Evolutionary conservation across 1,284 basidiomycete species (phyloP).

Genomic region (Ceratobasidium sp.): DNA sequence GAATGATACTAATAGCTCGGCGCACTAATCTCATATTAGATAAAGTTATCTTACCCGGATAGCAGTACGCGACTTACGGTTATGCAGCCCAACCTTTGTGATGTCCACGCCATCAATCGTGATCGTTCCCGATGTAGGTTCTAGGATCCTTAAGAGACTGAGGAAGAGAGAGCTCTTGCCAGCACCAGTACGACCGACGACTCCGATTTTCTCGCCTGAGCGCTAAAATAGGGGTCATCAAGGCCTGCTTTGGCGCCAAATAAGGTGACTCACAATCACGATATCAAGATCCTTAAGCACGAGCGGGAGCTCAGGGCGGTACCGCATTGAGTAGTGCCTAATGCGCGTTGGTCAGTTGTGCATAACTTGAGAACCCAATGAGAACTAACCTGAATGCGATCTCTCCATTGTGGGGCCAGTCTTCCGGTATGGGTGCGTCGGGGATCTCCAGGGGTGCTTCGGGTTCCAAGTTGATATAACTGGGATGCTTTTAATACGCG

Average conservation of each 20-base stretch:
- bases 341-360: neutral
- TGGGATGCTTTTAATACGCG: neutral
- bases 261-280: constrained; percentile 63
- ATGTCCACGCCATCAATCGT: constrained; percentile 85
- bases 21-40: constrained; percentile 57
- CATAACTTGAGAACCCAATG: neutral
- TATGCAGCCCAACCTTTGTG: constrained; percentile 80
- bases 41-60: neutral
- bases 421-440: constrained; percentile 61
- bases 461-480: constrained; percentile 74
- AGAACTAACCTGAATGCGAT: constrained; percentile 73
- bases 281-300: constrained; percentile 78
- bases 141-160: constrained; percentile 83
- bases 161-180: constrained; percentile 80
- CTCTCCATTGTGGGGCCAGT: constrained; percentile 79
- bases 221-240: constrained; percentile 16
- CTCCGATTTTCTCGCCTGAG: constrained; percentile 77
- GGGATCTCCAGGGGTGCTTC: constrained; percentile 80
- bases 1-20: constrained; percentile 85
- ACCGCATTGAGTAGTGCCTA: constrained; percentile 80
- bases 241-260: neutral
- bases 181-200: constrained; percentile 90
- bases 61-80: constrained; percentile 57
- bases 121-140: constrained; percentile 80
- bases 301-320: constrained; percentile 80